Evolutionary conservation across 805 yeast genomes (phyloP), one percentile per base, ranked within the genome.

Genomic region (Saccharomycopsis guyanensis): DNA sequence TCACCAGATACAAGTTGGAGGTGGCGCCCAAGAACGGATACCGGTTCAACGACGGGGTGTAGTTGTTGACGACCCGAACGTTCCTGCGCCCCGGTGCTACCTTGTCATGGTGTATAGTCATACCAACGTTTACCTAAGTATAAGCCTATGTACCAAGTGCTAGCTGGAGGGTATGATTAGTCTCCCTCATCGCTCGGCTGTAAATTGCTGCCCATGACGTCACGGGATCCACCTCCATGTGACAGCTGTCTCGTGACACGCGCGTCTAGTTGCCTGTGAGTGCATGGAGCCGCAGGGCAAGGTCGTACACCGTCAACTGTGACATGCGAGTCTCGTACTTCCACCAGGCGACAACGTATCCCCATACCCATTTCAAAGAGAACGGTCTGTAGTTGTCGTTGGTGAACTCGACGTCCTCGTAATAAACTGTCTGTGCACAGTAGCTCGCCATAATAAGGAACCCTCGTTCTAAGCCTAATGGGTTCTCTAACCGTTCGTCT

Each of bases 361-460:
- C 12, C 25, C 34, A 22, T 8, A 50, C 12, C 45, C 47, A 32
- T 10, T 37, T 33, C 1, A 56, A 8, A n/a, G 53, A 45, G 18
- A 45, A 33, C 53, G 56, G 52, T 2, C 39, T 20, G 7, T 46
- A 45, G n/a, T 42, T 33, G 34, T 54, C 56, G 27, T 48, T 35
- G 20, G 22, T 57, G 42, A 4, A 66, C 49, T 80, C 86, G 16
- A 63, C 58, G 2, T 75, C 73, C 57, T 86, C 95, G n/a, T 71
- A 71, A 56, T 77, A 85, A 1, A 86, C 91, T 0, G 87, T 77
- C 20, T 68, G 66, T 0, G 97, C 89, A 66, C 97, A 93, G 61
- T 93, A 91, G 27, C 78, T 76, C 1, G 96, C 93, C 82, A 93
- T 73, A 37, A 93, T 86, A 54, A 89, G 65, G 55, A 93, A 91